Evolutionary conservation across 305 asterid genomes (phyloP).

Genomic region (Fraxinus xanthoxyloides): DNA sequence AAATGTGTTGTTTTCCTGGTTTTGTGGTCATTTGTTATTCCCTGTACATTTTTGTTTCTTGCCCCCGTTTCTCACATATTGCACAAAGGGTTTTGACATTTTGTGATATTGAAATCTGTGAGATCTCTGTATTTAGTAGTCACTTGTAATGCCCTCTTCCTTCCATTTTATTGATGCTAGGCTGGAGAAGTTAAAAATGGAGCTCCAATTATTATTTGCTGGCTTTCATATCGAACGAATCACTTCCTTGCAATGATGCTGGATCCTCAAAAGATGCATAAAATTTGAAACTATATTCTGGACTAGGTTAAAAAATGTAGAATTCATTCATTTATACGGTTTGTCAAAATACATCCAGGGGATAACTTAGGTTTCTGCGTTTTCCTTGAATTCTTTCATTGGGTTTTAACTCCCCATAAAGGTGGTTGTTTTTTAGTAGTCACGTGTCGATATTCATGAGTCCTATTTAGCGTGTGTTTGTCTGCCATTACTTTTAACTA

Average conservation of each 20-base stretch:
- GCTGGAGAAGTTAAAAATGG: constrained; percentile 3
- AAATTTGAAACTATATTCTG: background rate
- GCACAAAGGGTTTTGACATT: background rate
- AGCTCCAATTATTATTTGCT: background rate
- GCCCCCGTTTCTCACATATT: background rate
- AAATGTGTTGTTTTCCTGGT: background rate
- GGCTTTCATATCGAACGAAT: background rate
- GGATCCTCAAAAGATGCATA: background rate
- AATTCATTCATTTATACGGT: background rate
- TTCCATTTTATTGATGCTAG: background rate
- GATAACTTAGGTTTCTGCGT: background rate
- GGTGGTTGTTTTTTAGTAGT: background rate
- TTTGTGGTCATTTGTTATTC: background rate
- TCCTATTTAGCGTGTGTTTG: too few relatives aligned
- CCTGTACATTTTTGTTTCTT: background rate
- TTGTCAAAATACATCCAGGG: background rate
- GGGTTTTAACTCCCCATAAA: background rate
- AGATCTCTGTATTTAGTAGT: background rate
- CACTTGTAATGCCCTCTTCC: background rate
- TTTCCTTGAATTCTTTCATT: background rate
- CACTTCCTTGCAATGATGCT: background rate
- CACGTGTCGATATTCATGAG: background rate
- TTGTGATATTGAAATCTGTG: background rate
- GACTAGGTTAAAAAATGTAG: background rate
- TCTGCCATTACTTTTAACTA: too few relatives aligned